phyloP scores from a whole-genome alignment of 345 rosid species.

The Camelina laxa region DNA sequence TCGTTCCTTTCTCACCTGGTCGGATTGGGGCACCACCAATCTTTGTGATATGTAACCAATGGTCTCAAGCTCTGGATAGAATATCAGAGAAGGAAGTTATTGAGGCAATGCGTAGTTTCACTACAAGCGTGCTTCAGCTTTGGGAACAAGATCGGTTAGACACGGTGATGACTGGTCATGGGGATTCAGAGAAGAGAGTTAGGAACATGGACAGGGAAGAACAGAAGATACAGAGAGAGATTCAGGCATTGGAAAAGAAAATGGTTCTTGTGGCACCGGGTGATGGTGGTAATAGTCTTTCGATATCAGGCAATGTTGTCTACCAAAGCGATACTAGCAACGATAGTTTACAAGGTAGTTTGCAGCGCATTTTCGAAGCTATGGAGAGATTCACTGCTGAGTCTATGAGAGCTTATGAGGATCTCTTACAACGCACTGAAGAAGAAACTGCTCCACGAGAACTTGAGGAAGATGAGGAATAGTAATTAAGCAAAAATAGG shows the following conservation, averaged over 20 bases:
- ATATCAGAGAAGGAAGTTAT: slow-evolving; percentile 90
- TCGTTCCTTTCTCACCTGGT: slow-evolving; percentile 91
- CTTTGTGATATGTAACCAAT: slow-evolving; percentile 93
- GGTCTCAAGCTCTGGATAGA: slow-evolving; percentile 82
- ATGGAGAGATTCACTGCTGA: slow-evolving; percentile 83
- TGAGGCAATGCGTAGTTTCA: slow-evolving; percentile 70
- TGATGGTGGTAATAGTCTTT: slow-evolving; percentile 39
- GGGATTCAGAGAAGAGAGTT: slow-evolving; percentile 68
- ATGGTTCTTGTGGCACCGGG: slow-evolving; percentile 52
- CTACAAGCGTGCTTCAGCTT: slow-evolving; percentile 64
- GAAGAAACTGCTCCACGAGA: slow-evolving; percentile 62
- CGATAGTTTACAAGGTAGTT: slow-evolving; percentile 67
- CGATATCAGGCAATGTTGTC: slow-evolving; percentile 51
- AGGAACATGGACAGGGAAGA: slow-evolving; percentile 76
- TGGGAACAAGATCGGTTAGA: slow-evolving; percentile 81
- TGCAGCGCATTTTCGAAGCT: slow-evolving; percentile 78
- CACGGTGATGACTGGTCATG: slow-evolving; percentile 57
- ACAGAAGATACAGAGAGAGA: slow-evolving; percentile 83
- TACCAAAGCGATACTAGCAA: slow-evolving; percentile 78
- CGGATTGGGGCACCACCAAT: slow-evolving; percentile 92
- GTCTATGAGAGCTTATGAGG: slow-evolving; percentile 73
- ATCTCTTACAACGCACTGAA: slow-evolving; percentile 71
- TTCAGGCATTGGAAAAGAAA: slow-evolving; percentile 89
- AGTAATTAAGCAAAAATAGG: slow-evolving; percentile 15
- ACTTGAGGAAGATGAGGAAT: slow-evolving; percentile 49